phyloP scores from a whole-genome alignment of 192 early-diverging fungal genomes.

The Chytriomyces hyalinus region DNA sequence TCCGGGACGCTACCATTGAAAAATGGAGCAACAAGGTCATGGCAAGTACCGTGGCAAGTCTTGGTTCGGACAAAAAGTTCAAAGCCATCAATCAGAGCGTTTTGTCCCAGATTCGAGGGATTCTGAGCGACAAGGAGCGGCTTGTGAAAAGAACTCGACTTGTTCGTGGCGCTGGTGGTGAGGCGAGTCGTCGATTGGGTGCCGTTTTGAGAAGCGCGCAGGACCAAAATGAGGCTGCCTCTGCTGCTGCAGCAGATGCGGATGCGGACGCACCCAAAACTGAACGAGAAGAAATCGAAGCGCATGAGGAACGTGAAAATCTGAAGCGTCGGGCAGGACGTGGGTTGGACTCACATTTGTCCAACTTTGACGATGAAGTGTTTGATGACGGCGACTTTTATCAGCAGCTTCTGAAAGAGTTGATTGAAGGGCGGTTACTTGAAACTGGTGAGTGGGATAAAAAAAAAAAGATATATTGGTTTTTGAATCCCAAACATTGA shows the following conservation, averaged over 20 bases:
- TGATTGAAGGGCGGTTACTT: slow-evolving; percentile 92
- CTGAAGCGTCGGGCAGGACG: slow-evolving; percentile 22
- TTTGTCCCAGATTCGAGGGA: slow-evolving; percentile 73
- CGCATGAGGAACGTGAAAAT: slow-evolving; percentile 1
- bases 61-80: slow-evolving; percentile 75
- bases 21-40: slow-evolving; percentile 93
- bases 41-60: slow-evolving; percentile 43
- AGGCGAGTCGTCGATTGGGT: slow-evolving; percentile 4
- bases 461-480: neutral
- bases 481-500: neutral
- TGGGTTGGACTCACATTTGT: slow-evolving; percentile 61
- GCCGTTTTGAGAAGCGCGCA: slow-evolving; percentile 17
- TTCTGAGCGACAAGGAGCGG: slow-evolving; percentile 74
- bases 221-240: slow-evolving; percentile 42
- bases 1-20: slow-evolving; percentile 84
- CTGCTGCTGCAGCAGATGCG: slow-evolving; percentile 30
- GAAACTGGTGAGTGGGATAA: slow-evolving; percentile 61
- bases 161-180: slow-evolving; percentile 62
- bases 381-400: slow-evolving; percentile 98
- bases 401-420: slow-evolving; percentile 87
- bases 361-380: slow-evolving; percentile 82
- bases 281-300: slow-evolving; percentile 23
- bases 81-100: slow-evolving; percentile 89
- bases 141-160: slow-evolving; percentile 87
- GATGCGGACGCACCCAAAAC: slow-evolving; percentile 34